Base-by-base conservation (phyloP, 1,284 basidiomycete species). In the Porogramme epimiltina region DNA sequence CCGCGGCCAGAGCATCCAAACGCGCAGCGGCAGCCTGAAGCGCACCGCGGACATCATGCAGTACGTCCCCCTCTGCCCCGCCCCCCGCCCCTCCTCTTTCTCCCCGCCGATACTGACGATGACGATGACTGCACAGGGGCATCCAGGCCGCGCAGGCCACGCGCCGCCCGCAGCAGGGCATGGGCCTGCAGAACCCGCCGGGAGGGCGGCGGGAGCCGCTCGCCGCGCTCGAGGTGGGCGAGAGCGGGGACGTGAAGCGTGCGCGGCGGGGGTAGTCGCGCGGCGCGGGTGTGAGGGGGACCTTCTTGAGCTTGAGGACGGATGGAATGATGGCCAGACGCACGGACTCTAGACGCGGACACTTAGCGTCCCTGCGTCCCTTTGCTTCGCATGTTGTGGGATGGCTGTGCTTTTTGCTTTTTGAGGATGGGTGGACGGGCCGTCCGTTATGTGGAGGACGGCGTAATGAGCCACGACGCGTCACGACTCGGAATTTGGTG, bases 171-270 rank as follows among this genome's bases (percentile, higher is more conserved):
- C 50, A 49, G 18, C 73, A 76, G 50, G 76, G 79, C 1, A 79
- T 77, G 74, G 77, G 78, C 9, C 64, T 79, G 9, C 73, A 75
- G 45, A 71, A 77, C 36, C 66, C 60, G 15, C 63, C 61, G 22
- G 54, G 45, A 22, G 47, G 33, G 26, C 59, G 48, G 51, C 56
- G 74, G 45, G 70, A 75, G 52, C 70, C 75, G 11, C 63, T 79
- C 22, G 70, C 66, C 8, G 58, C 66, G 33, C 62, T 79, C 9
- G 76, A 80, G 16, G 39, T 74, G 13, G 67, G 65, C 8, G 77
- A 78, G 6, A 67, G 73, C 28, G 74, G 73, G 10, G 78, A 81
- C 52, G 65, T 73, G 25, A 85, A 85, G 64, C 72, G 82, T 24
- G 36, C 73, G 36, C 74, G 68, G 56, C 70, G 72, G 45, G 81